These are phyloP conservation scores for Capronia americana DNA, from an alignment of 2,329 filamentous ascomycete species.

Conservation along the genomic window DNA sequence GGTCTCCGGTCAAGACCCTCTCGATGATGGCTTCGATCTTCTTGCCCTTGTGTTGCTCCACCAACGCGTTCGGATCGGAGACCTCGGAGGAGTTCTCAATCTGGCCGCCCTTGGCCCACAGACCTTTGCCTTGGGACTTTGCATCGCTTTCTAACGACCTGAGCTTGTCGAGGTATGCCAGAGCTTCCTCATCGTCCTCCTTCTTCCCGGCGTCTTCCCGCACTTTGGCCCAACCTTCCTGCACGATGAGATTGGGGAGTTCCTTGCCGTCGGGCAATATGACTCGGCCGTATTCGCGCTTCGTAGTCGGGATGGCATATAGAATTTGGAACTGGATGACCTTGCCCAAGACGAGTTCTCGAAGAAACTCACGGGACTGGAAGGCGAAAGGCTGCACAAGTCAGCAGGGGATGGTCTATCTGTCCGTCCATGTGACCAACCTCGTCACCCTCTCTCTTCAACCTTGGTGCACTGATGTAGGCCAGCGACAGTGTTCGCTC, in stretches of 20 bases:
- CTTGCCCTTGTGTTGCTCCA: slow-evolving; percentile 84
- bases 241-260: slow-evolving; percentile 81
- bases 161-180: slow-evolving; percentile 75
- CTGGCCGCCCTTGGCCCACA: slow-evolving; percentile 71
- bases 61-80: slow-evolving; percentile 74
- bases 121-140: slow-evolving; percentile 76
- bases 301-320: slow-evolving; percentile 81
- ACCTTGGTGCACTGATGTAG: slow-evolving; percentile 85
- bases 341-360: slow-evolving; percentile 83
- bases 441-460: slow-evolving; percentile 89
- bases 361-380: slow-evolving; percentile 90
- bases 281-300: slow-evolving; percentile 79
- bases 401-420: slow-evolving; percentile 23
- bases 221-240: slow-evolving; percentile 90
- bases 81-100: slow-evolving; percentile 85
- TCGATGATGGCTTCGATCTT: slow-evolving; percentile 86
- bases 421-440: slow-evolving; percentile 47
- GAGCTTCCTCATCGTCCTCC: slow-evolving; percentile 79
- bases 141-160: slow-evolving; percentile 78
- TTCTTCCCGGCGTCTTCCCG: slow-evolving; percentile 92
- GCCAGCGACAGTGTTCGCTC: slow-evolving; percentile 90
- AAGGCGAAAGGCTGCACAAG: slow-evolving; percentile 75
- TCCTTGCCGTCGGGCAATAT: slow-evolving; percentile 75
- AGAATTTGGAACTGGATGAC: slow-evolving; percentile 81
- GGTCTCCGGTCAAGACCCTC: slow-evolving; percentile 88